phyloP scores from a whole-genome alignment of 768 basidiomycete species.

The Lactifluus volemus region DNA sequence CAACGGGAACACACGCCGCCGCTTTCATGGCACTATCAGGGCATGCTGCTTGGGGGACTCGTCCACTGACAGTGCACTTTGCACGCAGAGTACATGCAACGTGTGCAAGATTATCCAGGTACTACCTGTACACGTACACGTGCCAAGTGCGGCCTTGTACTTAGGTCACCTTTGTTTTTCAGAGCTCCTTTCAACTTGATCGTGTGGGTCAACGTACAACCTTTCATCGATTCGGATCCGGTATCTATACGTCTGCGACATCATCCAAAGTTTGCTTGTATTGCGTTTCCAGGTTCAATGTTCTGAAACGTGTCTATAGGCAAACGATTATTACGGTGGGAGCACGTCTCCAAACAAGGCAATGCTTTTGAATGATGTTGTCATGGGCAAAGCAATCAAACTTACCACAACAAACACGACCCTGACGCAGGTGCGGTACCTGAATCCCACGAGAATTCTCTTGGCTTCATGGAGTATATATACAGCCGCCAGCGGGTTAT shows the following conservation, averaged over 20 bases:
- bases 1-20: constrained; percentile 21
- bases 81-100: constrained; percentile 14
- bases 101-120: constrained; percentile 23
- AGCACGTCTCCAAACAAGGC: constrained; percentile 15
- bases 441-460: neutral
- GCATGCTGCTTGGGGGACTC: constrained; percentile 22
- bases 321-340: constrained; percentile 21
- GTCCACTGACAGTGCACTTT: constrained; percentile 10
- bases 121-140: too few relatives aligned
- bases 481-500: constrained; percentile 21
- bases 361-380: constrained; percentile 23
- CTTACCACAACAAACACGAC: constrained; percentile 2
- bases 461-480: neutral
- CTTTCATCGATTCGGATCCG: constrained; percentile 22
- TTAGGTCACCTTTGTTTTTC: neutral
- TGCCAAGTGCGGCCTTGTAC: too few relatives aligned
- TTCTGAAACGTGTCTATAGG: constrained; percentile 9
- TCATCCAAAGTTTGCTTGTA: constrained; percentile 22
- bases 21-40: constrained; percentile 25
- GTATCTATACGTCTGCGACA: constrained; percentile 25
- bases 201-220: constrained; percentile 15
- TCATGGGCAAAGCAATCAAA: constrained; percentile 21
- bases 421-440: constrained; percentile 18
- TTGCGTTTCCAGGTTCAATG: neutral
- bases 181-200: constrained; percentile 21